These are phyloP conservation scores for Lactifluus echinatus DNA, from an alignment of 768 basidiomycete species.

Conservation along the genomic window DNA sequence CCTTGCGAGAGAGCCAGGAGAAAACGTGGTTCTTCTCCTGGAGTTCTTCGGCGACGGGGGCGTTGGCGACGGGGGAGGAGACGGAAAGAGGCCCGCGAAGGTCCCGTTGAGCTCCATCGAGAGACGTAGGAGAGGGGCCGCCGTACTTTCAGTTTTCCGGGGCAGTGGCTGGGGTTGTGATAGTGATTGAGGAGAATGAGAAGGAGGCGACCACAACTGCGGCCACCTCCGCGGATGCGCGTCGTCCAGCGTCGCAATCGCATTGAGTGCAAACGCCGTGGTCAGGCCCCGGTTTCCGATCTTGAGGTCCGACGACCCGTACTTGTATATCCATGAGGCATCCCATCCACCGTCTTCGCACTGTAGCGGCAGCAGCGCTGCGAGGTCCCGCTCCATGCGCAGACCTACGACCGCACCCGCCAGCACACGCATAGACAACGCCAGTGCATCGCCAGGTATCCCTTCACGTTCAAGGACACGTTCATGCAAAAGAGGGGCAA, in stretches of 20 bases:
- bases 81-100: background rate
- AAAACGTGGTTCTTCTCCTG: background rate
- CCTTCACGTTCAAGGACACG: conserved; percentile 44
- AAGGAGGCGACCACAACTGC: background rate
- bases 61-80: background rate
- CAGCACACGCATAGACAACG: conserved; percentile 48
- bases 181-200: too few relatives aligned
- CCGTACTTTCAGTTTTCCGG: too few relatives aligned
- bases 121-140: too few relatives aligned
- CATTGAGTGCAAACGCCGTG: conserved; percentile 46
- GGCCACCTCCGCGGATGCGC: background rate
- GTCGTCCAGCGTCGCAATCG: conserved; percentile 30
- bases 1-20: background rate
- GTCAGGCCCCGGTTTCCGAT: conserved; percentile 49
- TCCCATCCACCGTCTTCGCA: conserved; percentile 49
- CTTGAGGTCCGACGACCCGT: conserved; percentile 37
- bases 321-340: conserved; percentile 49
- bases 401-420: conserved; percentile 36
- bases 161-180: background rate
- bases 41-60: background rate
- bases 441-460: conserved; percentile 40
- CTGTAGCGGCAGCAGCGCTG: conserved; percentile 38
- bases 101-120: too few relatives aligned
- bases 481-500: conserved; percentile 37
- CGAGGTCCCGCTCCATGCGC: conserved; percentile 36